phyloP scores from a whole-genome alignment of 805 yeast genomes.

The Debaryomyces prosopidis region DNA sequence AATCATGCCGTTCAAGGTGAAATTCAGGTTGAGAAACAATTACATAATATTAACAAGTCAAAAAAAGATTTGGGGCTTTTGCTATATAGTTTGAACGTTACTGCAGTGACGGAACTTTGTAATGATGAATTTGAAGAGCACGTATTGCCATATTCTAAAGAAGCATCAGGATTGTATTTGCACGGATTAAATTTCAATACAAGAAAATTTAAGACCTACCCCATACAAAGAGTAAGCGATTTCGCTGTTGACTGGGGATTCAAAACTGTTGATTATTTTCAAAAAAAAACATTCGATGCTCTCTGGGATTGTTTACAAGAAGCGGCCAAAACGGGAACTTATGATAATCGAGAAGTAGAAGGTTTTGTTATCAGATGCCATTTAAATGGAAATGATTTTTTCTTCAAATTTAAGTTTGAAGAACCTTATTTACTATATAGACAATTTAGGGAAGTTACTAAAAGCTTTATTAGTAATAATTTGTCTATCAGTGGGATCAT shows the following conservation, averaged over 20 bases:
- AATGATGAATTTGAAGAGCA: conserved; percentile 95
- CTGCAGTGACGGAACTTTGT: conserved; percentile 92
- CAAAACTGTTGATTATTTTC: conserved; percentile 51
- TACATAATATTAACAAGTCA: conserved; percentile 40
- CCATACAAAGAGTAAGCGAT: conserved; percentile 56
- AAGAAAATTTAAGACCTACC: conserved; percentile 61
- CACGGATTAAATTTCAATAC: conserved; percentile 84
- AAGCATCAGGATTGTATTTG: conserved; percentile 77
- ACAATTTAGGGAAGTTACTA: conserved; percentile 86
- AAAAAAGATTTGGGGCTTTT: conserved; percentile 53
- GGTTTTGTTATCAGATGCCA: conserved; percentile 89
- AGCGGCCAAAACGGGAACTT: conserved; percentile 67
- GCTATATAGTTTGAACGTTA: conserved; percentile 53
- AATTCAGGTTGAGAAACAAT: conserved; percentile 52
- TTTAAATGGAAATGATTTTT: conserved; percentile 47
- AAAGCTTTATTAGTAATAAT: conserved; percentile 46
- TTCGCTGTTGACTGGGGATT: conserved; percentile 77
- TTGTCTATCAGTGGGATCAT: conserved; percentile 25
- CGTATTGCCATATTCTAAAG: conserved; percentile 68
- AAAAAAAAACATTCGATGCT: conserved; percentile 35
- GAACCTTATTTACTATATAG: conserved; percentile 93
- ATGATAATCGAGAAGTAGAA: conserved; percentile 73
- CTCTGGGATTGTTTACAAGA: conserved; percentile 54
- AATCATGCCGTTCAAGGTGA: conserved; percentile 82
- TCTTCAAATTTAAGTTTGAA: conserved; percentile 92